These are phyloP conservation scores for Arabis hirsuta DNA, from an alignment of 345 rosid genomes.

Conservation along the genomic window DNA sequence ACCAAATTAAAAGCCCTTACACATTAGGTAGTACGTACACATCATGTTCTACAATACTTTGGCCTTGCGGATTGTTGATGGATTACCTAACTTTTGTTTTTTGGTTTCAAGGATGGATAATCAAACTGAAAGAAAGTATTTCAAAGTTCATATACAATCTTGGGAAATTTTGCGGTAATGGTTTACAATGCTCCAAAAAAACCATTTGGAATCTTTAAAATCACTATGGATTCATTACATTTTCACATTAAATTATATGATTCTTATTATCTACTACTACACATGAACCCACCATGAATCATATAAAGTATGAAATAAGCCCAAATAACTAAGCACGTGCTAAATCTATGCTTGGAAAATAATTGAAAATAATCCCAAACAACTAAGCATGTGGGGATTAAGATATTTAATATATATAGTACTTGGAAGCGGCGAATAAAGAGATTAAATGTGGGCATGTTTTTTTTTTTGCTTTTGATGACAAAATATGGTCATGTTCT, in stretches of 20 bases:
- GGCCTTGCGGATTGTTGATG: no score
- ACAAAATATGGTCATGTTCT: slow-evolving; percentile 25
- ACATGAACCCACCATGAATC: slow-evolving; percentile 20
- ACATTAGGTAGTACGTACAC: no score
- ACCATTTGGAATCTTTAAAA: no score
- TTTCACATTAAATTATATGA: no score
- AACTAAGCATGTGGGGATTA: slow-evolving; percentile 19
- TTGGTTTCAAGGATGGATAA: no score
- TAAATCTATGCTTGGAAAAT: slow-evolving; percentile 16
- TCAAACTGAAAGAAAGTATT: no score
- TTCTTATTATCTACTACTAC: slow-evolving; percentile 9
- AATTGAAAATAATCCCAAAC: slow-evolving; percentile 1
- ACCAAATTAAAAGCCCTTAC: background rate
- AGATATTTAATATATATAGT: slow-evolving; percentile 6
- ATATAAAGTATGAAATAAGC: background rate
- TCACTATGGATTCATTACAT: no score
- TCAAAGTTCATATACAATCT: no score
- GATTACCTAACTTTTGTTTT: no score
- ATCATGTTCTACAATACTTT: no score
- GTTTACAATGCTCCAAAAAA: no score
- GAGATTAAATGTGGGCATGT: slow-evolving; percentile 34
- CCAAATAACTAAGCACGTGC: slow-evolving; percentile 26
- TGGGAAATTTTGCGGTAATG: no score
- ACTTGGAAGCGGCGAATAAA: slow-evolving; percentile 35
- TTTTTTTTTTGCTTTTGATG: background rate